Evolutionary conservation across 2,329 filamentous ascomycete genomes (phyloP).

Genomic region (Colletotrichum costaricense): DNA sequence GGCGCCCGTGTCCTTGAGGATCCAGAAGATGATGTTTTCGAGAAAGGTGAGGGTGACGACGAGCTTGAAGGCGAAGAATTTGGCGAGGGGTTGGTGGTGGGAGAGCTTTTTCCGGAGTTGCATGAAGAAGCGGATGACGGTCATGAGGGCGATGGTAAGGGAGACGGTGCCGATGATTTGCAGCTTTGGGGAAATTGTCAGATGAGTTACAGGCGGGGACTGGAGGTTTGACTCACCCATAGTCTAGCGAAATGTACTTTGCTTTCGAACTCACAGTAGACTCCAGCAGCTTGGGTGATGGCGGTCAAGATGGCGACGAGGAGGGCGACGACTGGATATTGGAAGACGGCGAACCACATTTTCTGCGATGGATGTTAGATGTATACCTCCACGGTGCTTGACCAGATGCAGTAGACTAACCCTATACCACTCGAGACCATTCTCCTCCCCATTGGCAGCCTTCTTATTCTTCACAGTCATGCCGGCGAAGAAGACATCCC

Average conservation of each 20-base stretch:
- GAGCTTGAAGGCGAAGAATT: constrained; percentile 42
- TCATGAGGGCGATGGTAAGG: constrained; percentile 39
- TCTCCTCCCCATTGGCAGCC: constrained; percentile 35
- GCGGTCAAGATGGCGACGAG: constrained; percentile 54
- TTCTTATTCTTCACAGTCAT: constrained; percentile 45
- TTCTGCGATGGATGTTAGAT: constrained; percentile 34
- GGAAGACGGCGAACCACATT: constrained; percentile 51
- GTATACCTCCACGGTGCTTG: background rate
- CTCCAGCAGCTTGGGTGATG: constrained; percentile 42
- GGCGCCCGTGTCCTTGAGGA: constrained; percentile 36
- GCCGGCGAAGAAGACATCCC: constrained; percentile 50
- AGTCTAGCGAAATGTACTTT: constrained; percentile 44
- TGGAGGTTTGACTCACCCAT: constrained; percentile 37
- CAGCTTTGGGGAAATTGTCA: constrained; percentile 31
- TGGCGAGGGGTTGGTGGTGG: constrained; percentile 39
- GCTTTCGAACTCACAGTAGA: constrained; percentile 45
- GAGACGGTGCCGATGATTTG: constrained; percentile 41
- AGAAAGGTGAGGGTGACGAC: constrained; percentile 40
- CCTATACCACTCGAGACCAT: constrained; percentile 47
- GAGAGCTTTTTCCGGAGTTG: constrained; percentile 35
- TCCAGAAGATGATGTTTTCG: constrained; percentile 42
- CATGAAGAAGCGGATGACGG: constrained; percentile 39
- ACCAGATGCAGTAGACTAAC: constrained; percentile 33
- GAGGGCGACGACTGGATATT: constrained; percentile 50
- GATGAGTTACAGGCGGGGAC: background rate